Percentiles rank a stretch among this genome's conserved stretches.
These are phyloP conservation scores for Volutella citrinella DNA, from an alignment of 2,329 filamentous ascomycete species.

Conservation along the genomic window DNA sequence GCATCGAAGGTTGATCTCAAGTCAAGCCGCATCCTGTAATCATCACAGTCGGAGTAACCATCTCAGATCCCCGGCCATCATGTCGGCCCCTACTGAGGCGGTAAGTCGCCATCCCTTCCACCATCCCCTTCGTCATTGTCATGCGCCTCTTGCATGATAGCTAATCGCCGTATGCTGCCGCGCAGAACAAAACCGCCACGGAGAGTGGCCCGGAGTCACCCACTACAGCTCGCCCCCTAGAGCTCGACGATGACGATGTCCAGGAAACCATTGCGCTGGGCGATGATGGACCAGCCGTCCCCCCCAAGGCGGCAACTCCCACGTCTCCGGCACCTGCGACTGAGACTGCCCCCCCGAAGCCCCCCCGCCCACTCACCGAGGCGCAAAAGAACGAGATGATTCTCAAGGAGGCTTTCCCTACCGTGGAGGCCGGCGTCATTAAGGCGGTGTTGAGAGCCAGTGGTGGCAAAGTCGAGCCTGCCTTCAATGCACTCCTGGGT, in stretches of 20 bases:
- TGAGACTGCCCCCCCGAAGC: constrained; percentile 67
- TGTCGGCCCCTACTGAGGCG: constrained; percentile 43
- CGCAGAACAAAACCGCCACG: constrained; percentile 41
- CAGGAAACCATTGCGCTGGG: constrained; percentile 55
- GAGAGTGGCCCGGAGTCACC: constrained; percentile 58
- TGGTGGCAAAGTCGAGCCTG: constrained; percentile 81
- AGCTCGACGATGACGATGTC: constrained; percentile 68
- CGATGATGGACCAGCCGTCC: constrained; percentile 36
- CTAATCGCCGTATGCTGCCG: constrained; percentile 20
- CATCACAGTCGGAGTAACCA: no score
- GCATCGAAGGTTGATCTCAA: no score
- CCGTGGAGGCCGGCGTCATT: constrained; percentile 74
- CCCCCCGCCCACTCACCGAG: constrained; percentile 77
- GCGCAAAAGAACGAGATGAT: constrained; percentile 83
- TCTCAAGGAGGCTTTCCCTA: constrained; percentile 89
- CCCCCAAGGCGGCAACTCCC: constrained; percentile 21
- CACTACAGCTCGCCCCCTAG: constrained; percentile 62
- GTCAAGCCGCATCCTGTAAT: no score
- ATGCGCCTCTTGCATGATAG: constrained; percentile 11
- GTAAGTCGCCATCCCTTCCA: constrained; percentile 33
- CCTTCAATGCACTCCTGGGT: constrained; percentile 93
- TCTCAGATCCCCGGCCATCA: no score
- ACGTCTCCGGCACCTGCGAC: constrained; percentile 31
- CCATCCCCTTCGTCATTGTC: constrained; percentile 3
- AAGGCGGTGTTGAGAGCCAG: constrained; percentile 87